Base-by-base conservation (phyloP, 1,284 basidiomycete species). In the Sporisorium reilianum region DNA sequence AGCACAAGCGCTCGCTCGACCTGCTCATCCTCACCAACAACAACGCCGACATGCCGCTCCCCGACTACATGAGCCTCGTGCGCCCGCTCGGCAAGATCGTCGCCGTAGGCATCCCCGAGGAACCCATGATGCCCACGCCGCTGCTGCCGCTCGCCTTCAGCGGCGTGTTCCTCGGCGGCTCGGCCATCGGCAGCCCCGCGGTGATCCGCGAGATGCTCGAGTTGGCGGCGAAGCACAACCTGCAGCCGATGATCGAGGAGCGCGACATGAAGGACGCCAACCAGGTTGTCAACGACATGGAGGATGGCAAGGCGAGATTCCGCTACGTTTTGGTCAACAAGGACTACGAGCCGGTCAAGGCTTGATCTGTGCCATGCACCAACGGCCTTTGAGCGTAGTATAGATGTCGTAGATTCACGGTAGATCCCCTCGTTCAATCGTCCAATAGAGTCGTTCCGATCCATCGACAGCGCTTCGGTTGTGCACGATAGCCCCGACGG, bases 301-400 rank as follows among this genome's bases (percentile, higher is more conserved):
- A 69, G 16, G 73, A 52, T 23, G 78, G 78, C 9, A 80, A 80
- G 65, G 70, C 79, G 9, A 53, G 85, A 46, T 88, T 85, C 84
- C 82, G 87, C 56, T 87, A 86, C 69, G 86, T 87, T 30, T 83
- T 88, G 42, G 84, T 87, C 60, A 87, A 87, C 83, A 78, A 85
- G 62, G 71, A 74, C 28, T 69, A 74, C 65, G 54, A 64, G 45
- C 70, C 70, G 5, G 60, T 73, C 45, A 55, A 72, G 52, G 69
- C 69, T 40, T 57, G 23, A 62, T 8, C 9, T 20, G 10, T 7
- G 10, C 16, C 16, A 28, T n/a, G 25, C 26, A n/a, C 16, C 36
- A 11, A 38, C 3, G 4, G 4, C 16, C n/a, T 11, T 30, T n/a
- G n/a, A 20, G 9, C n/a, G 18, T 48, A 48, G 25, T 20, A 7